Base-by-base conservation (phyloP, 164 flowering plant genomes). In the grape (Vitis vinifera) region DNA sequence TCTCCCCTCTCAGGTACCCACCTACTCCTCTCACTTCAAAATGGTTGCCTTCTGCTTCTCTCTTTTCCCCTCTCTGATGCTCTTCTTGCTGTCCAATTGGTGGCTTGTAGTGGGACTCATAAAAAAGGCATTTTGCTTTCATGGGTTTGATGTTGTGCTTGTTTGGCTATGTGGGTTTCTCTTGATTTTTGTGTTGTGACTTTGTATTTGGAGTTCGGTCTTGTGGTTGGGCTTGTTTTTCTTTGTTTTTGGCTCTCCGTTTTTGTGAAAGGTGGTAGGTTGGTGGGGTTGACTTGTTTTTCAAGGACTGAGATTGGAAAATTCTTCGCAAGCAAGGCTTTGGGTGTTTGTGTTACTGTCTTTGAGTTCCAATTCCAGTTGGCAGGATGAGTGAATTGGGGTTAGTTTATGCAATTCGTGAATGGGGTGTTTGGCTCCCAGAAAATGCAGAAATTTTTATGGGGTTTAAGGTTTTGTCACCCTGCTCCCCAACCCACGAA, bases 251-350 rank as follows among this genome's bases (percentile, higher is more conserved):
- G 17, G 52, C 63, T 63, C 31, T 66, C 63, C 62, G 44, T 37
- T 60, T 48, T 68, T 53, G 57, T 55, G 72, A 81, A 81, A 82
- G 88, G 88, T 82, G 86, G 88, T 85, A 72, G 85, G 82, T 83
- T 85, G 79, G 76, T 78, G 77, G 85, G 76, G 87, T 85, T 85
- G 91, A 87, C 91, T 84, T 83, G 1, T 9, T 55, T 57, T 68
- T 27, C 16, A 27, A 55, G 63, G 63, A 51, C 47, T 27, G 51
- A 37, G 64, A 66, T 13, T n/a, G 57, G 31, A 44, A 19, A 60
- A 65, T 55, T 63, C 52, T 66, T 44, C 55, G 37, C 7, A 14
- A 47, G 17, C 31, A 47, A 57, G 49, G 61, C 68, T 61, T 56
- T 62, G 37, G 61, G 14, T 19, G 52, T 51, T 57, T 23, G 50